phyloP scores from a whole-genome alignment of 352 stramenopile species.

The Pseudoperonospora humuli region DNA sequence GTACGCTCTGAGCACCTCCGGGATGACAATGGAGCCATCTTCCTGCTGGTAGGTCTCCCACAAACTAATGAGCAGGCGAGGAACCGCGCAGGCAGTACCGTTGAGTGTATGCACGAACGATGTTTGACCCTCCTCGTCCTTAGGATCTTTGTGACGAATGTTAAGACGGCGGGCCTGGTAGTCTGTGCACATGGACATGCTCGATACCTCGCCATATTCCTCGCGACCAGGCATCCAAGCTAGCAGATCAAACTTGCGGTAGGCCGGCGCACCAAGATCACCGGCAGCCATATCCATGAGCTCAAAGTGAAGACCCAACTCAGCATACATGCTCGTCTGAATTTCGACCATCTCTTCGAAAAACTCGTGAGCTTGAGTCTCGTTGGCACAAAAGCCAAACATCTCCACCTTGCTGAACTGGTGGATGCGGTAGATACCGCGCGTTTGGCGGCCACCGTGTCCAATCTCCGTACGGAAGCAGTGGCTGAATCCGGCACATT shows the following conservation, averaged over 20 bases:
- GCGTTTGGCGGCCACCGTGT: constrained; percentile 56
- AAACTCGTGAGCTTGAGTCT: constrained; percentile 53
- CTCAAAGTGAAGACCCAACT: constrained; percentile 73
- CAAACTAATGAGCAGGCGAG: constrained; percentile 76
- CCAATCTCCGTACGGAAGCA: constrained; percentile 87
- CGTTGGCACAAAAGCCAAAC: constrained; percentile 74
- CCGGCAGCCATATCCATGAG: constrained; percentile 81
- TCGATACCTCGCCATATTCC: constrained; percentile 78
- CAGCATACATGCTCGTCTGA: constrained; percentile 64
- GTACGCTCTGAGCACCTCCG: constrained; percentile 69
- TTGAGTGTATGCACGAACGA: constrained; percentile 87
- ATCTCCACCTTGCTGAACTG: constrained; percentile 89
- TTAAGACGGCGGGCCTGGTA: constrained; percentile 83
- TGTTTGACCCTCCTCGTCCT: constrained; percentile 36
- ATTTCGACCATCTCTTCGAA: constrained; percentile 79
- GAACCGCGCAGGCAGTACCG: constrained; percentile 74
- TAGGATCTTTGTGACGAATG: constrained; percentile 70
- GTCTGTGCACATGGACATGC: constrained; percentile 86
- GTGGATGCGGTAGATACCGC: constrained; percentile 85
- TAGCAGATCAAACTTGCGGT: constrained; percentile 83
- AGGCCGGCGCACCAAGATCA: constrained; percentile 72
- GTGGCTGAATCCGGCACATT: constrained; percentile 77
- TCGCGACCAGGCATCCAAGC: constrained; percentile 80
- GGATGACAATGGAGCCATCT: constrained; percentile 73
- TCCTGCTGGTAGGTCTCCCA: constrained; percentile 79